Conservation (phyloP, 2,329 filamentous ascomycete species). For the Ophiognomonia clavigignenti-juglandacearum region DNA sequence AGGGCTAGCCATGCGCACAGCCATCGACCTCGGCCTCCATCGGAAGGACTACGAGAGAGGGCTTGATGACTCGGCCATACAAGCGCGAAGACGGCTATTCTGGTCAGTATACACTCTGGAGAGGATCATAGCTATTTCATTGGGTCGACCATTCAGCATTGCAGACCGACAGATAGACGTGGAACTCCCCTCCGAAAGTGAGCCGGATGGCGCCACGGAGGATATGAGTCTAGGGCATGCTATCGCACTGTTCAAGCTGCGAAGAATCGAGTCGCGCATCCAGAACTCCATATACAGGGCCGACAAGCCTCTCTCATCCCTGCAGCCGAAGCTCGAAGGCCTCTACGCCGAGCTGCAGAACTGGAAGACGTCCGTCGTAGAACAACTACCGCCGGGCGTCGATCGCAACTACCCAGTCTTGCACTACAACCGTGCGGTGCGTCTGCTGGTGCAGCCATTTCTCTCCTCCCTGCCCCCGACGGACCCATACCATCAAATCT, state of each 20-base stretch:
- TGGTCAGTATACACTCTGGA: constrained; percentile 49
- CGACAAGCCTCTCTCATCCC: constrained; percentile 36
- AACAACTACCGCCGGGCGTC: constrained; percentile 32
- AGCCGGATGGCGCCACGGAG: constrained; percentile 18
- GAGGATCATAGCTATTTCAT: constrained; percentile 42
- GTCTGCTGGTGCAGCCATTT: constrained; percentile 47
- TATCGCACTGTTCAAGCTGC: constrained; percentile 39
- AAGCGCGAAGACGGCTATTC: constrained; percentile 42
- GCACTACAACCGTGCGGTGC: constrained; percentile 44
- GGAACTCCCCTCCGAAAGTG: constrained; percentile 37
- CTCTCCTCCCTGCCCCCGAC: constrained; percentile 38
- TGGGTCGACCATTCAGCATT: constrained; percentile 45
- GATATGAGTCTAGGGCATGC: constrained; percentile 35
- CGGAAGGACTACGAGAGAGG: constrained; percentile 38
- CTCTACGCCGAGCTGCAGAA: constrained; percentile 40
- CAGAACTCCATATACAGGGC: constrained; percentile 48
- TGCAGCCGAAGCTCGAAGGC: constrained; percentile 42
- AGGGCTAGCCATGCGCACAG: constrained; percentile 47
- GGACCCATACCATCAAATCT: constrained; percentile 41
- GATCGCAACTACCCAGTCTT: constrained; percentile 43
- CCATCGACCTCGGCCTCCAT: constrained; percentile 47
- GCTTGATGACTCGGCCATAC: constrained; percentile 32
- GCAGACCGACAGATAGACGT: constrained; percentile 47
- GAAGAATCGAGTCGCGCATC: constrained; percentile 42
- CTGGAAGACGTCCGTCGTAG: constrained; percentile 25